Base-by-base conservation (phyloP, 2,329 filamentous ascomycete genomes). In the Clonostachys sp. region DNA sequence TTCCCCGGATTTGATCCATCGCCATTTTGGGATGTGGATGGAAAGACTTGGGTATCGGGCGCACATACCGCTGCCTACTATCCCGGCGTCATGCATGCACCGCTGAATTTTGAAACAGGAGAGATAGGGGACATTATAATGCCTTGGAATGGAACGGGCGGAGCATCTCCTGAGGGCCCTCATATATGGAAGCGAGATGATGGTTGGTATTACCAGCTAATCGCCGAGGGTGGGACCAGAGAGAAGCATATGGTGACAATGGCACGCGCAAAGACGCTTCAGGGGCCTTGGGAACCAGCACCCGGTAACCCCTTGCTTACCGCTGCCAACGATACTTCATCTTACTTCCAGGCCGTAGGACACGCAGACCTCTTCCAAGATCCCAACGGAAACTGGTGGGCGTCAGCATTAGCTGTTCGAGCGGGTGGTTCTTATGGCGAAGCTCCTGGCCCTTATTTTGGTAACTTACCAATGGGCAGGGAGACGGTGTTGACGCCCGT, bases 401-500 rank as follows among this genome's bases (percentile, higher is more conserved):
- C 49, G 20, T 38, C 44, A 10, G 50, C 49, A 9, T 40, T 55
- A 33, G 52, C 53, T 36, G 44, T 42, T n/a, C 49, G 53, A 34
- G 49, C 50, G 44, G 58, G 56, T 42, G 57, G 55, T 2, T 50
- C 45, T 3, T 55, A 48, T 47, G 53, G 52, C 12, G 39, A 51
- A 33, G 49, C 53, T 5, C 43, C 50, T 13, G 47, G 54, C 7
- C 42, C 42, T 12, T 53, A 53, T 41, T 48, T 46, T 41, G 54
- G 57, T 6, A 51, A 64, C 34, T 77, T 74, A 49, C 74, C 76
- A 0, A 78, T 80, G 77, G 78, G 77, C 2, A 64, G 78, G 12
- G 78, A 83, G 55, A 71, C 73, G 0, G 70, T 78, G 1, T 58
- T 80, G 5, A 67, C 65, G 3, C 66, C 74, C 0, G 74, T 72